A percentile compares a stretch with the other conserved stretches of the same genome.
phyloP scores from a whole-genome alignment of 768 basidiomycete genomes.

The Kwoniella dejecticola region DNA sequence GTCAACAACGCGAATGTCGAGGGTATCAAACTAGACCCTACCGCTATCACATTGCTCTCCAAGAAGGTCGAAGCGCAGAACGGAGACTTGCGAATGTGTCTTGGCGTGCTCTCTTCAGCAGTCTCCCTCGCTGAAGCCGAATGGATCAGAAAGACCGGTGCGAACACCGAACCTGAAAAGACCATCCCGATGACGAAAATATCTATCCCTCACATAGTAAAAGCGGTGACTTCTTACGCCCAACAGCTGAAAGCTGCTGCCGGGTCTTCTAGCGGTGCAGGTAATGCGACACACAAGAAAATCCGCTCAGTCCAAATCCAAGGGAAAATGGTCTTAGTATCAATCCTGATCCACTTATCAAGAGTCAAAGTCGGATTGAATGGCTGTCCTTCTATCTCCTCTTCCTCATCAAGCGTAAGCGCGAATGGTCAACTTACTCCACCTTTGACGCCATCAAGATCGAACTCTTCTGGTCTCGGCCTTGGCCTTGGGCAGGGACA shows the following conservation, averaged over 20 bases:
- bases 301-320: slow-evolving; percentile 54
- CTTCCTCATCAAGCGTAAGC: not conserved
- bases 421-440: slow-evolving; percentile 21
- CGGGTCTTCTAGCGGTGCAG: slow-evolving; percentile 14
- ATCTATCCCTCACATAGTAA: slow-evolving; percentile 51
- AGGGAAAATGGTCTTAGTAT: slow-evolving; percentile 54
- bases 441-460: slow-evolving; percentile 26
- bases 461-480: slow-evolving; percentile 4
- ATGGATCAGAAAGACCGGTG: slow-evolving; percentile 46
- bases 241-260: slow-evolving; percentile 50
- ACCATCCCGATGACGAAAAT: slow-evolving; percentile 39
- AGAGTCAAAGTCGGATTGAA: slow-evolving; percentile 34
- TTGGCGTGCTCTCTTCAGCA: slow-evolving; percentile 49
- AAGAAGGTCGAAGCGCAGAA: slow-evolving; percentile 56
- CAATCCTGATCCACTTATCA: slow-evolving; percentile 45
- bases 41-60: slow-evolving; percentile 53
- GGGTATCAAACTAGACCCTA: slow-evolving; percentile 48
- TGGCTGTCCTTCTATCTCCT: slow-evolving; percentile 28
- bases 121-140: slow-evolving; percentile 53
- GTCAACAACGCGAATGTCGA: slow-evolving; percentile 31
- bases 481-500: slow-evolving; percentile 2
- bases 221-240: slow-evolving; percentile 51
- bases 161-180: slow-evolving; percentile 7
- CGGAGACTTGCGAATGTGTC: slow-evolving; percentile 55
- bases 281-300: slow-evolving; percentile 35